A percentile compares a stretch with the other conserved stretches of the same genome.
phyloP scores from a whole-genome alignment of 352 stramenopile species.

The Globisporangium nagaii region DNA sequence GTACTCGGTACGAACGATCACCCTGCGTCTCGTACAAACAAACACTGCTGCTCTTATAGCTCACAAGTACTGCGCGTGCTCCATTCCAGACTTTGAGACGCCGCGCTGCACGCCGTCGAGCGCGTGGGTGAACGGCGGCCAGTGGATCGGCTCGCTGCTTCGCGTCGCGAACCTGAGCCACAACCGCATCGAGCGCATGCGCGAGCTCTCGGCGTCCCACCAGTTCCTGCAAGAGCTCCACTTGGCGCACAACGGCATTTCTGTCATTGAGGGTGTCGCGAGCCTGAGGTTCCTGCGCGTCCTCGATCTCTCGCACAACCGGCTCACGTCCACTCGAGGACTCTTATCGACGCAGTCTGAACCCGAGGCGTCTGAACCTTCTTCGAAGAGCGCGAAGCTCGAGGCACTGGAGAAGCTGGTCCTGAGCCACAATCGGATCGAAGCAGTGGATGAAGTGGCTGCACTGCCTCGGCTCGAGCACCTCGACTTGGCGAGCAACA shows the following conservation, averaged over 20 bases:
- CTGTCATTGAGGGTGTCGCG: constrained; percentile 40
- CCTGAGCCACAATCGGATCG: constrained; percentile 54
- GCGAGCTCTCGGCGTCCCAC: constrained; percentile 38
- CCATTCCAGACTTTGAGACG: constrained; percentile 37
- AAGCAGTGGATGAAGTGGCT: constrained; percentile 35
- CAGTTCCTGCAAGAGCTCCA: constrained; percentile 64
- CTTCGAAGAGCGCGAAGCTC: constrained; percentile 12
- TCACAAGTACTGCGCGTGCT: no score
- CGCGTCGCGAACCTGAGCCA: constrained; percentile 40
- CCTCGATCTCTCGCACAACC: constrained; percentile 68
- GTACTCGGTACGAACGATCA: constrained; percentile 23
- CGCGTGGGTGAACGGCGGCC: constrained; percentile 48
- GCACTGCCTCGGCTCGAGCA: constrained; percentile 39
- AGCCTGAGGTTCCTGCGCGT: constrained; percentile 57
- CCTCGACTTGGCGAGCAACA: constrained; percentile 58
- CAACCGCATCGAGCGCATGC: constrained; percentile 53
- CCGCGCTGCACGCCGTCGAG: constrained; percentile 43
- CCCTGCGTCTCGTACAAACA: no score
- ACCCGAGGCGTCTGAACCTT: no score
- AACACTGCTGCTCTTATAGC: no score
- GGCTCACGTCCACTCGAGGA: constrained; percentile 31
- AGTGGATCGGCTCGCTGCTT: constrained; percentile 64
- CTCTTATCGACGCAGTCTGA: constrained; percentile 14
- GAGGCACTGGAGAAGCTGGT: constrained; percentile 44
- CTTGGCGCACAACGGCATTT: constrained; percentile 53